Conservation (phyloP, 2,329 filamentous ascomycete genomes). For the Zymoseptoria passerinii region DNA sequence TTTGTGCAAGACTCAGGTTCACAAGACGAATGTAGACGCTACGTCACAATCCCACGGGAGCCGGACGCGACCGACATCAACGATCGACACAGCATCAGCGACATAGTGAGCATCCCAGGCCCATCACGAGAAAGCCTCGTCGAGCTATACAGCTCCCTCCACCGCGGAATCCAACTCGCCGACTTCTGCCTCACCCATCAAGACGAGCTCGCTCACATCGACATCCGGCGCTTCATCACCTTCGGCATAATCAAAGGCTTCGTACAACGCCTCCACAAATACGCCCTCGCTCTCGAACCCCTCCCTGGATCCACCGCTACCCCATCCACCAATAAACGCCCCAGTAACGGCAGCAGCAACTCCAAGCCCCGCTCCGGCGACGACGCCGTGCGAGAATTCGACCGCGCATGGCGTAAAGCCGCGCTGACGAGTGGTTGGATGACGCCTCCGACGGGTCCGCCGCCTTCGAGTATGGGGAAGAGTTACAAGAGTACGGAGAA, state of each 20-base stretch:
- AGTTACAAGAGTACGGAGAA: conserved; percentile 13
- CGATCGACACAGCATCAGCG: background rate
- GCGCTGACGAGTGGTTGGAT: conserved; percentile 26
- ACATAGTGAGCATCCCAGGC: background rate
- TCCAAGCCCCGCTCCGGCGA: conserved; percentile 14
- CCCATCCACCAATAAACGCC: conserved; percentile 8
- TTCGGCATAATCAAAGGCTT: conserved; percentile 95
- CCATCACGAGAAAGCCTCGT: conserved; percentile 46
- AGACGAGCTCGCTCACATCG: conserved; percentile 64
- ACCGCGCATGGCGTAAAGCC: conserved; percentile 29
- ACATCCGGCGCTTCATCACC: conserved; percentile 84
- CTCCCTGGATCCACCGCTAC: conserved; percentile 6
- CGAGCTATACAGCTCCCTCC: conserved; percentile 76
- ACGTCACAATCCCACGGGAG: conserved; percentile 52
- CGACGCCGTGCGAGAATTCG: conserved; percentile 18
- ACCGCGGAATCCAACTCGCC: conserved; percentile 72
- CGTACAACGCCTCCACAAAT: conserved; percentile 82
- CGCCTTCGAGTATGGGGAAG: conserved; percentile 28
- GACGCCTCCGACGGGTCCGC: conserved; percentile 22
- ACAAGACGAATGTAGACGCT: conserved; percentile 79
- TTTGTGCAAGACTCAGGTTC: conserved; percentile 70
- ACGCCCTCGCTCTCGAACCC: conserved; percentile 52
- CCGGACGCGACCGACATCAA: background rate
- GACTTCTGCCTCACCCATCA: conserved; percentile 77
- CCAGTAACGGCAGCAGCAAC: background rate